These are phyloP conservation scores for Fusarium protoensiforme DNA, from an alignment of 2,329 filamentous ascomycete genomes.

Conservation along the genomic window DNA sequence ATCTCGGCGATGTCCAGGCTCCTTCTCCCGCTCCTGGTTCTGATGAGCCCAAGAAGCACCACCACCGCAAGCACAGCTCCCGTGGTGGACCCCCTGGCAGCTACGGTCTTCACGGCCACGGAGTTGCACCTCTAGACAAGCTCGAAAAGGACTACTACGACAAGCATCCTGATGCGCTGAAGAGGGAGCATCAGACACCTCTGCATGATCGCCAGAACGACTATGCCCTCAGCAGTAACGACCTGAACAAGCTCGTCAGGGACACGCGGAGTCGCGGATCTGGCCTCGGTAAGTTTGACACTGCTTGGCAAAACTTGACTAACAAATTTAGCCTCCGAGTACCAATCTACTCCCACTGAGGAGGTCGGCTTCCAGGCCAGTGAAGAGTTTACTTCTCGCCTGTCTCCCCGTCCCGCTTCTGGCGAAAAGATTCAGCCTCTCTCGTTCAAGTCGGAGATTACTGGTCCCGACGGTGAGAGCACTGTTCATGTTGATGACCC, in stretches of 20 bases:
- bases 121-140: conserved; percentile 78
- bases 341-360: conserved; percentile 84
- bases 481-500: conserved; percentile 80
- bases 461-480: conserved; percentile 62
- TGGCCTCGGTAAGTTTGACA: conserved; percentile 59
- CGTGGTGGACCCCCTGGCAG: conserved; percentile 82
- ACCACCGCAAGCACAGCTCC: conserved; percentile 79
- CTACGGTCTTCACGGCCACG: conserved; percentile 93
- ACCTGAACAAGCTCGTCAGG: conserved; percentile 89
- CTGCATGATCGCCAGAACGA: conserved; percentile 70
- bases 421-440: conserved; percentile 25
- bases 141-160: conserved; percentile 93
- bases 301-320: conserved; percentile 18
- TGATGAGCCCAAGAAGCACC: conserved; percentile 61
- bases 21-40: conserved; percentile 78
- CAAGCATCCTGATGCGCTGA: conserved; percentile 85
- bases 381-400: conserved; percentile 83
- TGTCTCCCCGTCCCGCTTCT: conserved; percentile 70
- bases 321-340: conserved; percentile 67
- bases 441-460: conserved; percentile 46
- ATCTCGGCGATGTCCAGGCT: conserved; percentile 95
- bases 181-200: conserved; percentile 75
- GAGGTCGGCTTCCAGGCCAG: conserved; percentile 89
- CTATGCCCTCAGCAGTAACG: conserved; percentile 88
- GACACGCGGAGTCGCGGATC: conserved; percentile 69